Percentiles rank a stretch among this genome's conserved stretches.
Evolutionary conservation across 1,139 yeast species (phyloP).

Genomic region (Saccharomyces hybrid): DNA sequence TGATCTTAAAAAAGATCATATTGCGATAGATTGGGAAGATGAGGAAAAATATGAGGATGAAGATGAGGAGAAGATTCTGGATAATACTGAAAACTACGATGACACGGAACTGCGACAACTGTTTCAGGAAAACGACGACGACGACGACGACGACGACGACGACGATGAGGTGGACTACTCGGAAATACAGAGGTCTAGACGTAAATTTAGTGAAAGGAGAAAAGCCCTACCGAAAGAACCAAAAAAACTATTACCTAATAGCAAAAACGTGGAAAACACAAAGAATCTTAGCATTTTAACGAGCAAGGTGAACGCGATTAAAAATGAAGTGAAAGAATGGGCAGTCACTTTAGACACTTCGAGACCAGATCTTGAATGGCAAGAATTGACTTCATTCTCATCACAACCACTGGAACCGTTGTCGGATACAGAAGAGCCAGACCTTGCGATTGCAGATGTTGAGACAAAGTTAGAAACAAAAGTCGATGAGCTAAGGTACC

Average conservation of each 20-base stretch:
- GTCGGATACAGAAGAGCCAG: neutral
- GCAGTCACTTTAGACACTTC: constrained; percentile 17
- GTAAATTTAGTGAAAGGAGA: constrained; percentile 3
- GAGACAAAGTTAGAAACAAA: constrained; percentile 11
- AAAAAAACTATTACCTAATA: constrained; percentile 20
- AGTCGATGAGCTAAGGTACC: constrained; percentile 11
- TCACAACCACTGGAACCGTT: neutral
- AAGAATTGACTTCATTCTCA: constrained; percentile 1
- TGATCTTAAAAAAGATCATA: constrained; percentile 23
- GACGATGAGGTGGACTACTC: constrained; percentile 10
- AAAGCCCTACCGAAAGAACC: neutral
- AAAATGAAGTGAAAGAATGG: constrained; percentile 26
- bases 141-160: neutral
- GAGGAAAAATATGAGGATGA: constrained; percentile 12
- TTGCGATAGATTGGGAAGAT: constrained; percentile 28
- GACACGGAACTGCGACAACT: constrained; percentile 11
- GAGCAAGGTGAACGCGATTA: constrained; percentile 18
- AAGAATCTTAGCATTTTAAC: constrained; percentile 20
- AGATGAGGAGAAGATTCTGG: constrained; percentile 7
- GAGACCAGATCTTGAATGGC: constrained; percentile 18
- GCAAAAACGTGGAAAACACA: constrained; percentile 28
- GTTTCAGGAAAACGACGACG: constrained; percentile 9
- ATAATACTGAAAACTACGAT: constrained; percentile 6
- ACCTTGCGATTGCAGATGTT: constrained; percentile 4
- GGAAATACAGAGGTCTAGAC: neutral